These are phyloP conservation scores for Cutaneotrichosporon daszewskae DNA, from an alignment of 1,284 basidiomycete genomes.

Conservation along the genomic window DNA sequence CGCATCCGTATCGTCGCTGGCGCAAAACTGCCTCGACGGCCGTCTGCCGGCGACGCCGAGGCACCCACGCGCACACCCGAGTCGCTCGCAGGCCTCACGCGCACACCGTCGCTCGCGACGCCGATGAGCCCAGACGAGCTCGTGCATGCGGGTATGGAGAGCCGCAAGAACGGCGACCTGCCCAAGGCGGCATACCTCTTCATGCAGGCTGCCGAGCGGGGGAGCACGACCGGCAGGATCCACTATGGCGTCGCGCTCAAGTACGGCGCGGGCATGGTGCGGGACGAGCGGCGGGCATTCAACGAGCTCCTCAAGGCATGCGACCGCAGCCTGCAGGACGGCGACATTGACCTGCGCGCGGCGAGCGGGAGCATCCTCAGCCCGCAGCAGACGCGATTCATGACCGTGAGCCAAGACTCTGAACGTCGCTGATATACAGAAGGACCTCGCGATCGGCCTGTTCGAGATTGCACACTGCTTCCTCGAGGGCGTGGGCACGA, in stretches of 20 bases:
- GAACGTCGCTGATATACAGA: no score
- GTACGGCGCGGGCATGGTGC: slow-evolving; percentile 39
- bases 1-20: background rate
- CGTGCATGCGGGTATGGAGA: slow-evolving; percentile 30
- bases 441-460: slow-evolving; percentile 40
- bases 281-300: slow-evolving; percentile 40
- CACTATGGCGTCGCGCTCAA: slow-evolving; percentile 42
- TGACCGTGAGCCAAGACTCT: slow-evolving; percentile 37
- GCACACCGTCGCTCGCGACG: background rate
- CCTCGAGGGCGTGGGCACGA: slow-evolving; percentile 43
- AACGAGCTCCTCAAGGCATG: slow-evolving; percentile 38
- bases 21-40: background rate
- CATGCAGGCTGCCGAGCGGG: slow-evolving; percentile 42
- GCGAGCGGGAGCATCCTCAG: slow-evolving; percentile 26
- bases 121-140: slow-evolving; percentile 17
- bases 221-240: slow-evolving; percentile 41
- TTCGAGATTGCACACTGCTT: slow-evolving; percentile 45
- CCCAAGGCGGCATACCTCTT: slow-evolving; percentile 44
- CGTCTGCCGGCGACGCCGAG: background rate
- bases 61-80: background rate
- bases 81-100: background rate
- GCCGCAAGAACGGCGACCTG: slow-evolving; percentile 35
- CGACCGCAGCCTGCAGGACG: slow-evolving; percentile 30
- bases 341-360: slow-evolving; percentile 27
- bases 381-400: slow-evolving; percentile 24